Evolutionary conservation across 495 filamentous ascomycete species (phyloP), one percentile per base, ranked within the genome.

Genomic region (Evansstolkia leycettana): DNA sequence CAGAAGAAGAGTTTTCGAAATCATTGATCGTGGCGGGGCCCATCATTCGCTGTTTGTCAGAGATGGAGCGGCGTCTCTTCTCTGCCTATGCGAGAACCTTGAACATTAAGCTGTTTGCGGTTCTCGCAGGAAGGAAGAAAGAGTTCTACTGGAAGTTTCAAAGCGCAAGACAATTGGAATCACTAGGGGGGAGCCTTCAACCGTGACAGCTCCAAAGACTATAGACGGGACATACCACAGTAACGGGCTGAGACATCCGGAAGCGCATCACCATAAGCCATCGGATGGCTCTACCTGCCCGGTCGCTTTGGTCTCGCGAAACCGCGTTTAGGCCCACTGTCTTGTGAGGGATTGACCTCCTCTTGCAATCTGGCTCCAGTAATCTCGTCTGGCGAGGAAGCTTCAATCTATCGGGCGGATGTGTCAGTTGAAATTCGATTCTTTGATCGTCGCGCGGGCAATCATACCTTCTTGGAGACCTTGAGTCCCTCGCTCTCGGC

Each of bases 231-330:
- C 20, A 23, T 23, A 23, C 20, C 20, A 5, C 4, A 9, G 20
- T 23, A 5, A 9, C 20, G 9, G 20, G 20, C 20, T n/a, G n/a
- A n/a, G n/a, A n/a, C n/a, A n/a, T n/a, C n/a, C n/a, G n/a, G n/a
- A n/a, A n/a, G n/a, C n/a, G n/a, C n/a, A n/a, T n/a, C n/a, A n/a
- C n/a, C n/a, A n/a, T n/a, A 23, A 9, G 20, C 20, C 20, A 23
- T 23, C 9, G 4, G 20, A 23, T 12, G 12, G 19, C 46, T 57
- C 47, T 54, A 65, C 59, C 61, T 52, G 17, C 89, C 89, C 0
- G 89, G 89, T 47, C 88, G 67, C 70, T 86, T 92, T n/a, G 90
- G 90, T 53, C 86, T 72, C 39, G 75, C 76, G 55, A 98, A 98
- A 20, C 70, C 80, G 37, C 73, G 72, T 45, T 78, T 79, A 32